Conservation (phyloP, 2,329 filamentous ascomycete genomes). For the Raffaelea albimanens region DNA sequence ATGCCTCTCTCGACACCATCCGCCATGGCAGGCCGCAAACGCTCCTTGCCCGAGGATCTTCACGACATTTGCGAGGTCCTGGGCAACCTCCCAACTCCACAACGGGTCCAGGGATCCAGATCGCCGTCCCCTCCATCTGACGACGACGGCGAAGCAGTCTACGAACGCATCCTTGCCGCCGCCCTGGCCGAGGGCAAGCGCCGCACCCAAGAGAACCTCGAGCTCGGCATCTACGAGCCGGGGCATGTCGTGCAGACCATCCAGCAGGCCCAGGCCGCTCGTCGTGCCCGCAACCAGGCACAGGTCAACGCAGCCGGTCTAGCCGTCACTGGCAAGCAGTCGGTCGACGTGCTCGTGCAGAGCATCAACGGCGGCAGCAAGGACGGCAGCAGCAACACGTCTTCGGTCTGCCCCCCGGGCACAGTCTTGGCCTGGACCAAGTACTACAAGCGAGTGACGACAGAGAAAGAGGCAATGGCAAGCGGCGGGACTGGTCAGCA, state of each 20-base stretch:
- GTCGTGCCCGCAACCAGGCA: background rate
- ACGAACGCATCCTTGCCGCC: conserved; percentile 1
- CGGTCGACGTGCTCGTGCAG: conserved; percentile 4
- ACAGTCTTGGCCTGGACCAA: conserved; percentile 12
- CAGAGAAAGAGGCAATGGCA: background rate
- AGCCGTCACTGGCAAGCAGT: background rate
- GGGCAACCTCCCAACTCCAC: conserved; percentile 3
- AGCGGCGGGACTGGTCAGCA: too few species aligned
- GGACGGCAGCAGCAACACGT: background rate
- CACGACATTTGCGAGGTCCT: conserved; percentile 4
- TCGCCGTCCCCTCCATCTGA: too few species aligned
- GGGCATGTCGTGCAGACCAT: background rate
- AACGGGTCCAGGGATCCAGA: too few species aligned
- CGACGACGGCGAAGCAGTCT: background rate
- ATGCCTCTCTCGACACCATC: background rate
- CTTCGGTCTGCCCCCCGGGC: background rate
- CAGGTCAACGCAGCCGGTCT: conserved; percentile 1
- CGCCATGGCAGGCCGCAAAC: background rate
- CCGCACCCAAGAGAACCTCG: background rate
- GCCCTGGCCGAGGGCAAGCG: background rate
- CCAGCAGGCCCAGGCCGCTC: background rate
- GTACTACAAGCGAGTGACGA: conserved; percentile 6
- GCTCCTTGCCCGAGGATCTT: conserved; percentile 2
- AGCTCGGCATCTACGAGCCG: background rate
- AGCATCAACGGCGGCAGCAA: conserved; percentile 1